These are phyloP conservation scores for Mortierella sp. DNA, from an alignment of 371 early-diverging fungal genomes.

Conservation along the genomic window DNA sequence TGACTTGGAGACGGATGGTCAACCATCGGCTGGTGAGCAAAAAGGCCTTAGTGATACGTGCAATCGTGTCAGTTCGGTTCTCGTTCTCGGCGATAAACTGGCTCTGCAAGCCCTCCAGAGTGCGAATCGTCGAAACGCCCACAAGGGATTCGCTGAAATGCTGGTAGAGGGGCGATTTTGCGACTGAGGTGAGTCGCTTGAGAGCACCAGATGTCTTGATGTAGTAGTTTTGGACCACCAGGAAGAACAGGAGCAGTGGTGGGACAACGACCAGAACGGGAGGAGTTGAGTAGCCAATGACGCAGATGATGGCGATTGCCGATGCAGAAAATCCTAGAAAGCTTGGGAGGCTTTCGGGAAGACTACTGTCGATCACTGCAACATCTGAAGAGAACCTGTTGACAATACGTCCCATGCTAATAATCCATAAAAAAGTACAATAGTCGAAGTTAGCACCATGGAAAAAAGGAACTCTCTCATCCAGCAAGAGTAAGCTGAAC, in stretches of 20 bases:
- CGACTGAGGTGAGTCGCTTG: conserved; percentile 66
- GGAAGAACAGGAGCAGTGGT: conserved; percentile 57
- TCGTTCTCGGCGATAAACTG: conserved; percentile 43
- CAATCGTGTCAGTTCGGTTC: conserved; percentile 24
- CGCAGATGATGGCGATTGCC: conserved; percentile 28
- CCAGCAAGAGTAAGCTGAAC: conserved; percentile 29
- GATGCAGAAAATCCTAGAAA: conserved; percentile 61
- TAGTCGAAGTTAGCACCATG: not conserved
- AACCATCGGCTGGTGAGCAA: conserved; percentile 47
- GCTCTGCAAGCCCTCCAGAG: conserved; percentile 30
- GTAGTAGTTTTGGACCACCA: conserved; percentile 61
- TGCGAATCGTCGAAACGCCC: conserved; percentile 60
- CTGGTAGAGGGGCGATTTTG: conserved; percentile 72
- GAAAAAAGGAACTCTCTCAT: not conserved
- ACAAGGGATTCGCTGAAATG: conserved; percentile 72
- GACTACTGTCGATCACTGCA: conserved; percentile 70
- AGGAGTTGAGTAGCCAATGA: conserved; percentile 47
- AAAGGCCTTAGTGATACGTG: conserved; percentile 20
- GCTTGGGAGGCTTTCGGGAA: conserved; percentile 61
- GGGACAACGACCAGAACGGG: conserved; percentile 40
- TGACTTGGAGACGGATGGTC: conserved; percentile 58
- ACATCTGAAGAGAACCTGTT: conserved; percentile 83
- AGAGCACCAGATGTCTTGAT: conserved; percentile 71
- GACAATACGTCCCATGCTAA: conserved; percentile 80
- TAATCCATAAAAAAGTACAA: not conserved